Evolutionary conservation across 2,329 filamentous ascomycete genomes (phyloP).

Genomic region (Cladosporium sp.): DNA sequence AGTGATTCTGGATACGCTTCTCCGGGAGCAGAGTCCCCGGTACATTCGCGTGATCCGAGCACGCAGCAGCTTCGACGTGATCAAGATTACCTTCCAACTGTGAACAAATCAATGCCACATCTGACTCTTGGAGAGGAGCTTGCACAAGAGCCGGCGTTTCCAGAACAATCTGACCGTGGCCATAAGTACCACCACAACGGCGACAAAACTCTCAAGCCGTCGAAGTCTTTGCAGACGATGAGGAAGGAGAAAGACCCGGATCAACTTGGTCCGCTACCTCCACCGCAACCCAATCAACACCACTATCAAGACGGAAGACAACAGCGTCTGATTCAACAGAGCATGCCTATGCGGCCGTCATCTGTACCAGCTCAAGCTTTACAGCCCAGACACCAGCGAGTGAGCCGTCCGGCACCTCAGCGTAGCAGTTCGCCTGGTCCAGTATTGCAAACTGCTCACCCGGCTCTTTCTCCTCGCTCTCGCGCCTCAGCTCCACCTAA

Average conservation of each 20-base stretch:
- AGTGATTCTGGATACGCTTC: slow-evolving; percentile 37
- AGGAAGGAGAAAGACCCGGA: not conserved
- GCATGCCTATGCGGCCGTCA: slow-evolving; percentile 4
- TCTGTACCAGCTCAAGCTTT: not conserved
- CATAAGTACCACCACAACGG: not conserved
- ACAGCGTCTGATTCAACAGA: slow-evolving; percentile 20
- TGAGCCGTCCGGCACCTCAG: not conserved
- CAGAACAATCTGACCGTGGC: slow-evolving; percentile 15
- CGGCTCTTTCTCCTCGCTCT: not conserved
- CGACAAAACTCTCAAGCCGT: not conserved
- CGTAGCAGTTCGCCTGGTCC: not conserved
- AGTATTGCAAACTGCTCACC: not conserved
- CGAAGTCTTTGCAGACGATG: not conserved
- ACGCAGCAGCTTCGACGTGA: slow-evolving; percentile 15
- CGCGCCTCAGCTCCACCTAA: not conserved
- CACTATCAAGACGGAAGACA: slow-evolving; percentile 8
- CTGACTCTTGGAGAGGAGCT: slow-evolving; percentile 27
- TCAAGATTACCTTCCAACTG: slow-evolving; percentile 18
- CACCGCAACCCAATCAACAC: not conserved
- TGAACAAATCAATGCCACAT: slow-evolving; percentile 27
- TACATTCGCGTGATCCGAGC: slow-evolving; percentile 31
- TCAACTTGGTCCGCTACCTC: not conserved
- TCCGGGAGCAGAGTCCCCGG: slow-evolving; percentile 23
- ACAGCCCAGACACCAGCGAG: slow-evolving; percentile 14
- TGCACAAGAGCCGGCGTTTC: slow-evolving; percentile 22